These are phyloP conservation scores for Ceratocystis colombiana DNA, from an alignment of 2,329 filamentous ascomycete species.

Conservation along the genomic window DNA sequence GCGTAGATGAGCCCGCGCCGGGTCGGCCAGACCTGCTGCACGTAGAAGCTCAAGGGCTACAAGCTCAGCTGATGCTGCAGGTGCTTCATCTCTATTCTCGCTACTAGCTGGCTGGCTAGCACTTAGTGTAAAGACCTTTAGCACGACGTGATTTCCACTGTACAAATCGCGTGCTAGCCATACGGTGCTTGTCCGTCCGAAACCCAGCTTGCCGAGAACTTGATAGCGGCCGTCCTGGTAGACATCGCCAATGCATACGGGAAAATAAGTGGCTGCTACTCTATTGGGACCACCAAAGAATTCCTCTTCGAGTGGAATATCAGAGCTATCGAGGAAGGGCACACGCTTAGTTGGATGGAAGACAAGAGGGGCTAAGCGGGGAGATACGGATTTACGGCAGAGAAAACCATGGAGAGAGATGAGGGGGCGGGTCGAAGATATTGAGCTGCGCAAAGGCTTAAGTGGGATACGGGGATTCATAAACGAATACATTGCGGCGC, in stretches of 20 bases:
- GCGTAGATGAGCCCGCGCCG: background rate
- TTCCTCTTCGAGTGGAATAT: constrained; percentile 10
- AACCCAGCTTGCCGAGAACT: constrained; percentile 13
- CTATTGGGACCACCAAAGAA: background rate
- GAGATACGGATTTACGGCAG: no score
- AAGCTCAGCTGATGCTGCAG: background rate
- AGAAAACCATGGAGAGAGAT: no score
- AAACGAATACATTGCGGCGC: no score
- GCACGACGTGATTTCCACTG: background rate
- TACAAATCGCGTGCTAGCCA: constrained; percentile 6
- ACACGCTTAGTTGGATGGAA: constrained; percentile 17
- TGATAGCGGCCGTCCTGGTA: background rate
- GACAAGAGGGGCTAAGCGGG: background rate
- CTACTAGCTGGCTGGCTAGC: background rate
- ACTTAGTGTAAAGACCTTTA: constrained; percentile 1
- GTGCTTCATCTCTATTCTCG: no score
- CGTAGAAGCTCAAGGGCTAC: constrained; percentile 1
- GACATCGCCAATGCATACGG: constrained; percentile 7
- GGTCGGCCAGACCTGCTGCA: background rate
- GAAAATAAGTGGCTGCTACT: constrained; percentile 13
- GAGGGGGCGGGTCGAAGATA: no score
- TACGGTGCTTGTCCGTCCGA: constrained; percentile 15
- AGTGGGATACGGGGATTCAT: no score
- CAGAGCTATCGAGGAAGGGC: background rate
- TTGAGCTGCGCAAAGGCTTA: no score